Evolutionary conservation across 371 early-diverging fungal genomes (phyloP), one percentile per base, ranked within the genome.

Genomic region (Capniomyces stellatus): DNA sequence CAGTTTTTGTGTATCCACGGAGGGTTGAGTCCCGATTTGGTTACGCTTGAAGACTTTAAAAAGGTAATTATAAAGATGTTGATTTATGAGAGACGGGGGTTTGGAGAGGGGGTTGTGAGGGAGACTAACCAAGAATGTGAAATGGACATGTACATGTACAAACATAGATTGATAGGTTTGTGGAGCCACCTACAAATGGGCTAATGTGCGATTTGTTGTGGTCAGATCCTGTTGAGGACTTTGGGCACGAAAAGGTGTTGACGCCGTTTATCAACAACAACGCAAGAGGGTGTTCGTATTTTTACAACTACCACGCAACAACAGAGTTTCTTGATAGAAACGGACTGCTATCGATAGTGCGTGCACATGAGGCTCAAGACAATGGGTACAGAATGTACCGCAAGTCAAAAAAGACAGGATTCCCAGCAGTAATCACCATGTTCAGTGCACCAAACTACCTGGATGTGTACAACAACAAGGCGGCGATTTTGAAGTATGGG

Each of bases 1-100:
- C 93, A 93, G 61, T 91, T 96, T 60, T 69, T 98, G 30, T 98
- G 98, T 70, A 85, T 98, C 66, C 99, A 98, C 64, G 99, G 99
- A 47, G 99, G 99, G 44, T 71, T 98, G 30, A 94, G 95, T 0
- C 99, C 99, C 4, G 86, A 94, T 64, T 62, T 93, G 51, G 75
- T 77, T 52, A 82, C 93, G 52, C 68, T 89, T 43, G 85, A 91
- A 58, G 89, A 95, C 63, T 69, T 95, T 54, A 74, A 81, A 29
- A 67, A 85, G n/a, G n/a, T n/a, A n/a, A n/a, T n/a, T n/a, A n/a
- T n/a, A n/a, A n/a, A n/a, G n/a, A n/a, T n/a, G n/a, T n/a, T n/a
- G n/a, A n/a, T n/a, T n/a, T n/a, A n/a, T n/a, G n/a, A n/a, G n/a
- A n/a, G n/a, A n/a, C n/a, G n/a, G n/a, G n/a, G n/a, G n/a, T n/a